phyloP scores from a whole-genome alignment of 495 filamentous ascomycete genomes.

The Penicillium coffeae region DNA sequence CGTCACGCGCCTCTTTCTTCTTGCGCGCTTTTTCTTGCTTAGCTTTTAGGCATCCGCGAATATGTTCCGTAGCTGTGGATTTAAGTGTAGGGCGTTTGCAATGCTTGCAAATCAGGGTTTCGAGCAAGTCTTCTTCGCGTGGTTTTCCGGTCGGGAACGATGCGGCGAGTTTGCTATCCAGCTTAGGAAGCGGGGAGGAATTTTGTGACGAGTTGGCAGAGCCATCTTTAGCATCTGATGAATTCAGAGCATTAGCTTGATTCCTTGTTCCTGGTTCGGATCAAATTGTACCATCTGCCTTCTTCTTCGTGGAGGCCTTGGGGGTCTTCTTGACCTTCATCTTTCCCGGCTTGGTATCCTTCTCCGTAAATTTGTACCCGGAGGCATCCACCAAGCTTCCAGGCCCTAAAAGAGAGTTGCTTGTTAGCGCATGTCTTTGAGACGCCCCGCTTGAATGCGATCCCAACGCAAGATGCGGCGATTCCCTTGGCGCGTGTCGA shows the following conservation, averaged over 20 bases:
- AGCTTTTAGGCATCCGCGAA: conserved; percentile 64
- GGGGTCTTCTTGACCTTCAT: conserved; percentile 68
- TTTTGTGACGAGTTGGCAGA: conserved; percentile 34
- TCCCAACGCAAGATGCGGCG: background rate
- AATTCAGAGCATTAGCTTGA: background rate
- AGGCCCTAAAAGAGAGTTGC: conserved; percentile 14
- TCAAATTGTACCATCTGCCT: conserved; percentile 45
- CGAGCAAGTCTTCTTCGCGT: conserved; percentile 59
- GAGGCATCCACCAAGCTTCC: conserved; percentile 48
- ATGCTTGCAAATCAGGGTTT: conserved; percentile 72
- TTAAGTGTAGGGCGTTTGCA: conserved; percentile 74
- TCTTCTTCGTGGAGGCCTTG: conserved; percentile 49
- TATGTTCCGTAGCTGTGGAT: conserved; percentile 58
- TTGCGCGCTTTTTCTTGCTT: conserved; percentile 79
- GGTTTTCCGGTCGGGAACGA: conserved; percentile 73
- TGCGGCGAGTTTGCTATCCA: conserved; percentile 63
- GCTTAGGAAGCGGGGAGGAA: conserved; percentile 62
- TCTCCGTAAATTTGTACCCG: conserved; percentile 51
- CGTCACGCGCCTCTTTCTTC: conserved; percentile 68
- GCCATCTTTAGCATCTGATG: conserved; percentile 25
- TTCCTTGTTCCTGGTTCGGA: conserved; percentile 8
- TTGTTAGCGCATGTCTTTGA: background rate
- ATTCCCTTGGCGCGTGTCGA: conserved; percentile 6
- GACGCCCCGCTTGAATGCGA: background rate
- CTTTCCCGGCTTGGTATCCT: conserved; percentile 59